phyloP scores from a whole-genome alignment of 768 basidiomycete genomes.

The Tremella fuciformis region DNA sequence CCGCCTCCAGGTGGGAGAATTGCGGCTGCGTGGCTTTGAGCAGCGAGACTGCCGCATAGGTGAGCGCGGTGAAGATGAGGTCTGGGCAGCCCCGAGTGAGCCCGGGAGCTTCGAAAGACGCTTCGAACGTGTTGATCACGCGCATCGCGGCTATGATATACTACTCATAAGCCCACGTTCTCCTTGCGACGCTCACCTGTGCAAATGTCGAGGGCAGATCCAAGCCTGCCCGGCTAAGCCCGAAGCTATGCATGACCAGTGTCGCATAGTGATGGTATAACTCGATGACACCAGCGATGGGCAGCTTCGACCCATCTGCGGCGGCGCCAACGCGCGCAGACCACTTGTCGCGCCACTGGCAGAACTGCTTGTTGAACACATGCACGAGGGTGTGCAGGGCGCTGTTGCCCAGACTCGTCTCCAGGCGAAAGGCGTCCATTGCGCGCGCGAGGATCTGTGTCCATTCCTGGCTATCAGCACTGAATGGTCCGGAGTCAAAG shows the following conservation, averaged over 20 bases:
- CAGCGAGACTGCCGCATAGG: constrained; percentile 38
- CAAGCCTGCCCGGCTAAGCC: constrained; percentile 12
- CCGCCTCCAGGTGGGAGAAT: constrained; percentile 11
- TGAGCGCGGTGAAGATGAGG: constrained; percentile 35
- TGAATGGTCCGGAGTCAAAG: not conserved
- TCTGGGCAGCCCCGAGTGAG: constrained; percentile 30
- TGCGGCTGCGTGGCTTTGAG: constrained; percentile 17
- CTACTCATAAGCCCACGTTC: constrained; percentile 5
- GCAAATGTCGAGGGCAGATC: constrained; percentile 25
- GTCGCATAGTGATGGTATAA: constrained; percentile 34
- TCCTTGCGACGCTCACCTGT: constrained; percentile 20
- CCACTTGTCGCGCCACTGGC: constrained; percentile 19
- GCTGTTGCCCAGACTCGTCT: constrained; percentile 3
- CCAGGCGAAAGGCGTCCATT: constrained; percentile 23
- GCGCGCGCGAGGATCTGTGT: constrained; percentile 30
- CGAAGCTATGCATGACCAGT: constrained; percentile 32
- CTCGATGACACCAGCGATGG: constrained; percentile 12
- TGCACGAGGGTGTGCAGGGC: constrained; percentile 12
- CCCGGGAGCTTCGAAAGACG: constrained; percentile 15
- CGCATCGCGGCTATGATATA: constrained; percentile 23
- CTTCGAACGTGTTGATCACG: constrained; percentile 34
- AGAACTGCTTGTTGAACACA: constrained; percentile 26
- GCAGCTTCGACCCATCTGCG: not conserved
- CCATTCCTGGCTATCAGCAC: constrained; percentile 32
- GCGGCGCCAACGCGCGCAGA: not conserved